phyloP scores from a whole-genome alignment of 1,284 basidiomycete species.

The Mycena citricolor region DNA sequence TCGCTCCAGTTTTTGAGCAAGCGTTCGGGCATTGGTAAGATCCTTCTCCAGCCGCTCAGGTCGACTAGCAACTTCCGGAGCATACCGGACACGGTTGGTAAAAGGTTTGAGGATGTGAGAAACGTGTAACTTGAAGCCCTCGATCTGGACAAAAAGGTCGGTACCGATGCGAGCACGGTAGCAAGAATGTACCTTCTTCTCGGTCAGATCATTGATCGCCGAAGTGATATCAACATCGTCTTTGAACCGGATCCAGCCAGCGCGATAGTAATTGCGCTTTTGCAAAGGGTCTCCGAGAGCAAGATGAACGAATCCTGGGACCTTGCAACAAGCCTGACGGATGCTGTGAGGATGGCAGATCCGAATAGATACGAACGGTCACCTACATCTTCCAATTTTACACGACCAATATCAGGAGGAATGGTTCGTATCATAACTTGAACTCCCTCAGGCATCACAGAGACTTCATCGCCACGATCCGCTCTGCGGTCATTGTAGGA shows the following conservation, averaged over 20 bases:
- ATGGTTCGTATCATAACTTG: conserved; percentile 94
- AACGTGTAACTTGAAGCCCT: conserved; percentile 90
- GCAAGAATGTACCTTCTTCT: conserved; percentile 68
- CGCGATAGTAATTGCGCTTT: conserved; percentile 88
- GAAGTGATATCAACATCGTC: conserved; percentile 80
- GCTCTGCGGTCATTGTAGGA: conserved; percentile 36
- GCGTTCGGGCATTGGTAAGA: conserved; percentile 66
- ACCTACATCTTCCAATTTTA: conserved; percentile 83
- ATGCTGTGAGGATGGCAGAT: conserved; percentile 7
- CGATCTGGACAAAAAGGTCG: conserved; percentile 59
- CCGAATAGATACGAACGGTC: conserved; percentile 18
- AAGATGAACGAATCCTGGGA: conserved; percentile 75
- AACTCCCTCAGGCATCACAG: conserved; percentile 76
- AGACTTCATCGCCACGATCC: conserved; percentile 71
- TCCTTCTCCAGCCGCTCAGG: conserved; percentile 81
- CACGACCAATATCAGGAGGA: conserved; percentile 84
- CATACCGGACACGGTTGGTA: conserved; percentile 71
- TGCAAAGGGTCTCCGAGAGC: conserved; percentile 88
- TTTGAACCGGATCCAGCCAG: conserved; percentile 86
- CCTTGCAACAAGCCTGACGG: conserved; percentile 59
- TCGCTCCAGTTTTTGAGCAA: conserved; percentile 74
- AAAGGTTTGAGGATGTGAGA: conserved; percentile 80
- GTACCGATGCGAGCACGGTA: conserved; percentile 1
- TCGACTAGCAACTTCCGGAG: conserved; percentile 78
- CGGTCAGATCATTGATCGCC: conserved; percentile 72